Evolutionary conservation across 1,284 basidiomycete genomes (phyloP).

Genomic region (Meripilus lineatus): DNA sequence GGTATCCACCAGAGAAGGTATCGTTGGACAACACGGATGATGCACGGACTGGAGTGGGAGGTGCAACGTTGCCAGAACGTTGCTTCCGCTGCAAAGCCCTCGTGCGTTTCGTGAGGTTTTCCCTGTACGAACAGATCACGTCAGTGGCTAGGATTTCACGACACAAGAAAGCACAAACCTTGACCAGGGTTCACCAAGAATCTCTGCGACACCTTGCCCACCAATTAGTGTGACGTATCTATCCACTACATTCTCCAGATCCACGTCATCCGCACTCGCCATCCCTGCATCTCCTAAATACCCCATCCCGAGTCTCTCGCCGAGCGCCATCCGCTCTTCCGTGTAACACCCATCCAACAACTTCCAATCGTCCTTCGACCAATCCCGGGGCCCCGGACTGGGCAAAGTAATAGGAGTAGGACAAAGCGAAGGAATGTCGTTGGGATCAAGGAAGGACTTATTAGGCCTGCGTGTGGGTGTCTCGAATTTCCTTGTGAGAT

Average conservation of each 20-base stretch:
- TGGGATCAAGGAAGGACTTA: constrained; percentile 15
- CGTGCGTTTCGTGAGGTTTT: constrained; percentile 47
- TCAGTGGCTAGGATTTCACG: too few species aligned
- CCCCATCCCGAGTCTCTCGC: constrained; percentile 26
- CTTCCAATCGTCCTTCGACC: constrained; percentile 74
- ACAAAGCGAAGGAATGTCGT: constrained; percentile 11
- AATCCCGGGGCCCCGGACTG: constrained; percentile 30
- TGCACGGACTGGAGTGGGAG: constrained; percentile 36
- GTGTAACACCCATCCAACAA: constrained; percentile 71
- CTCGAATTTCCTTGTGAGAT: too few species aligned
- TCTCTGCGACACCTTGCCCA: constrained; percentile 36
- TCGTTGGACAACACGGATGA: constrained; percentile 19
- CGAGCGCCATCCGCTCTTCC: constrained; percentile 53
- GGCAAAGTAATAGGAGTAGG: constrained; percentile 3
- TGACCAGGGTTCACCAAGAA: constrained; percentile 46
- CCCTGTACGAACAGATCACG: constrained; percentile 32
- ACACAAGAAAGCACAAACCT: too few species aligned
- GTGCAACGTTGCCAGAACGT: constrained; percentile 48
- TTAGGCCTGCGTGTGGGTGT: constrained; percentile 6
- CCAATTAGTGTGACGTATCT: constrained; percentile 47
- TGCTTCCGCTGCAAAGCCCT: constrained; percentile 61
- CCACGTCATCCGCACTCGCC: constrained; percentile 45
- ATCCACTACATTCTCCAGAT: constrained; percentile 47
- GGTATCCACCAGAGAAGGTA: constrained; percentile 47
- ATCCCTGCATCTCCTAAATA: constrained; percentile 30